Evolutionary conservation across 176 grass and related monocot genomes (phyloP).

Genomic region (Rhipidocladum racemiflorum): DNA sequence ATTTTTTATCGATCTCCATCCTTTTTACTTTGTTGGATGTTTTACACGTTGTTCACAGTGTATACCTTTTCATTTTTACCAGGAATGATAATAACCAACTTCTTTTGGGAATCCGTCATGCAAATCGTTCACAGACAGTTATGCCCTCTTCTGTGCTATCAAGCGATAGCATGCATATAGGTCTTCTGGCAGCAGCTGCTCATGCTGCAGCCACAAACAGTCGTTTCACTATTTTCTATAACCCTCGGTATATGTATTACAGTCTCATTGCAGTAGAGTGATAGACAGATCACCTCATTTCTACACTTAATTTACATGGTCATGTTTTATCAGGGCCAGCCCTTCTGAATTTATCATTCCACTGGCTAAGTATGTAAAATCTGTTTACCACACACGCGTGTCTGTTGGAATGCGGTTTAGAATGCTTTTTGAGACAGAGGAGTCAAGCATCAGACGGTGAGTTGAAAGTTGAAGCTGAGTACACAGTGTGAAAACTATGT

Average conservation of each 20-base stretch:
- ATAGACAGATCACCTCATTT: background rate
- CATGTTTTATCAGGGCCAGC: conserved; percentile 62
- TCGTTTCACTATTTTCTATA: conserved; percentile 95
- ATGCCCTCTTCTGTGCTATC: conserved; percentile 94
- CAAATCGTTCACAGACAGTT: conserved; percentile 80
- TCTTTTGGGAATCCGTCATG: conserved; percentile 79
- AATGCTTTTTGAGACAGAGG: conserved; percentile 98
- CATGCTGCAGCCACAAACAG: conserved; percentile 97
- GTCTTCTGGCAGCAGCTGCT: conserved; percentile 94
- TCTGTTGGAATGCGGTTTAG: conserved; percentile 94
- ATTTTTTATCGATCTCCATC: background rate
- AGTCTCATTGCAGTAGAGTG: background rate
- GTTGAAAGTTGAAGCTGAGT: conserved; percentile 26
- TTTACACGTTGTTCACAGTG: background rate
- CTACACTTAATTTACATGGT: conserved; percentile 8
- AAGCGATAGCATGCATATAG: conserved; percentile 98
- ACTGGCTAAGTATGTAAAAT: conserved; percentile 90
- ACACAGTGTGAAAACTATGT: conserved; percentile 1
- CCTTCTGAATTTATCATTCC: conserved; percentile 97
- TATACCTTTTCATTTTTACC: conserved; percentile 5
- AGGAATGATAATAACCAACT: conserved; percentile 97
- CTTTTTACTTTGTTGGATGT: background rate
- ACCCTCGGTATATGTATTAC: conserved; percentile 58
- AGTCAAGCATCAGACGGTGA: conserved; percentile 85
- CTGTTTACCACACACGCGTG: conserved; percentile 87